Base-by-base conservation (phyloP, 2,329 filamentous ascomycete species). In the Neopestalotiopsis sp. region DNA sequence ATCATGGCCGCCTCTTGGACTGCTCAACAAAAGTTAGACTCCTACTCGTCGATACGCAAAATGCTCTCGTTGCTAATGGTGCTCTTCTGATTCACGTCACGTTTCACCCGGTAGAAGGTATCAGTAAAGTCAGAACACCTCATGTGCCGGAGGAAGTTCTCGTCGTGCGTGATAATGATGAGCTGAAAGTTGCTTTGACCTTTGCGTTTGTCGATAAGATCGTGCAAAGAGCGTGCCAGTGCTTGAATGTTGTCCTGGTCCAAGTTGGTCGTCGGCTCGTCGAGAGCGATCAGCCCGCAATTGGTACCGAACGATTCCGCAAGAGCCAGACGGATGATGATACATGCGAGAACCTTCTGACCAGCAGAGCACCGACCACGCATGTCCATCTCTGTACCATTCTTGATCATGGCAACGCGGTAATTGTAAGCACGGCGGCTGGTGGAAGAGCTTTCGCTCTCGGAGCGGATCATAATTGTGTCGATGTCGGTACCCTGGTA, bases 381-480 rank as follows among this genome's bases (percentile, higher is more conserved):
- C 96, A 99, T 99, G 83, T 99, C 96, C 94, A 99, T 97, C 81
- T 99, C 96, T 0, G 93, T 94, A 76, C 97, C 94, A 78, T 95
- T 92, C 84, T 99, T 99, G 74, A 97, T 90, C 96, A 99, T 99
- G 81, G 94, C 95, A 5, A 99, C 92, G 61, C 96, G 93, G 84
- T 99, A 99, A 82, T 99, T 98, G 87, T 98, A 98, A 71, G 87
- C 93, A 75, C 94, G 91, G 76, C 94, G 94, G 66, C 89, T 91
- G 68, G 89, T 81, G 56, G 85, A 85, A 56, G 85, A 86, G 61
- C 88, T 89, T 78, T 98, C 96, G 74, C 91, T 92, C 80, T 98
- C 95, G 20, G 95, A 97, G 56, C 93, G 92, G 81, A 99, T 98
- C 76, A 97, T 88, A 77, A 99, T 97, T 1, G 93, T 96, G 83